Percentiles rank a stretch among this genome's conserved stretches.
These are phyloP conservation scores for Raphanus hybrid DNA, from an alignment of 441 rosid species.

Conservation along the genomic window DNA sequence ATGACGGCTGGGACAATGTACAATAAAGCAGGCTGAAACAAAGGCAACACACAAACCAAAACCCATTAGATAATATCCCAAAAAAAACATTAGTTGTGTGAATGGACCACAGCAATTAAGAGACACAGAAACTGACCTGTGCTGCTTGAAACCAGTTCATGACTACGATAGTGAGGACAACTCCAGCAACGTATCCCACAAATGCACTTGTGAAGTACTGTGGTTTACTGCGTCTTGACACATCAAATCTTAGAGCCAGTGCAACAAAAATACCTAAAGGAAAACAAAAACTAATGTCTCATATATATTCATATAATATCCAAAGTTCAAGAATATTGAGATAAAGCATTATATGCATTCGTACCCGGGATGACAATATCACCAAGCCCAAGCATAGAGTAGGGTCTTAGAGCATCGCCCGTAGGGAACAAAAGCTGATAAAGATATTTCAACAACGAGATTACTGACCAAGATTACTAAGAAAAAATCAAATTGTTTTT, in stretches of 20 bases:
- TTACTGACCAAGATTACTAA: neutral
- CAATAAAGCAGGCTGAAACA: constrained; percentile 89
- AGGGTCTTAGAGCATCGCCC: constrained; percentile 70
- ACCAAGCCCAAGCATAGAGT: constrained; percentile 99
- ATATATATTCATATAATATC: neutral
- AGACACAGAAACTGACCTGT: constrained; percentile 54
- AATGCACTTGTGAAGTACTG: constrained; percentile 98
- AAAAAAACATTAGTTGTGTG: neutral
- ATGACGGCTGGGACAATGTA: constrained; percentile 92
- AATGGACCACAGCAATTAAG: neutral
- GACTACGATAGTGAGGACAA: constrained; percentile 83
- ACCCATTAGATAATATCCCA: neutral
- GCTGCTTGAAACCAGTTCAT: constrained; percentile 99
- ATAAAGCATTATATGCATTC: constrained; percentile 16
- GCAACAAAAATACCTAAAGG: constrained; percentile 93
- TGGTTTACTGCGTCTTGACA: constrained; percentile 77
- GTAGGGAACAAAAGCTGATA: constrained; percentile 95
- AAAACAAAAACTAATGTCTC: constrained; percentile 8
- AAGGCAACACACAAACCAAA: constrained; percentile 12
- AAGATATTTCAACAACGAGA: neutral
- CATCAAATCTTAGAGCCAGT: constrained; percentile 88
- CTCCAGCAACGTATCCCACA: constrained; percentile 74
- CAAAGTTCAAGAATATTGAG: neutral
- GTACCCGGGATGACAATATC: constrained; percentile 98
- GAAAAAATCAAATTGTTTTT: neutral